Base-by-base conservation (phyloP, 176 grass and related monocot species). In the Carex scoparia region DNA sequence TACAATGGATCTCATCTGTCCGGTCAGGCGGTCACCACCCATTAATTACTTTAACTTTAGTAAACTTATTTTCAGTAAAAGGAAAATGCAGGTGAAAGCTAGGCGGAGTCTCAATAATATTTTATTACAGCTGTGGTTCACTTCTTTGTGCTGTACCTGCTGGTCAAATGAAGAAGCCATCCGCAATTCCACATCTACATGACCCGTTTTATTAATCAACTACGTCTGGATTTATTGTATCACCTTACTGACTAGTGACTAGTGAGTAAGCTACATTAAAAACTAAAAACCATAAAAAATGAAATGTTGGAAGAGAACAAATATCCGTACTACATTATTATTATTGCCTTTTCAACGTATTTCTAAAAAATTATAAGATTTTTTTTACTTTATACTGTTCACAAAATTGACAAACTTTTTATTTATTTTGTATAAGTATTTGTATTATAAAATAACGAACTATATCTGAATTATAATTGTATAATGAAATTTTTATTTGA, bases 131-230 rank as follows among this genome's bases (percentile, higher is more conserved):
- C 80, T 82, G 80, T 66, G 60, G 70, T 6, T 65, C 37, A 0
- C 3, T 35, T 3, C 33, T 35, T 2, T 35, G 33, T 35, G 11
- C 58, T 65, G 2, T 0, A 23, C 23, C 23, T 63, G 27, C 62
- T 82, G 80, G 79, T 82, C 79, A 82, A 81, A 82, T 61, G 77
- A 65, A 82, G 33, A 13, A 56, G 30, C 79, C 18, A 44, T 38
- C 28, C 58, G 13, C 55, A 61, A 8, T 1, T 35, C 2, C 33
- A 40, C 37, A 40, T 40, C 38, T 60, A 11, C 31, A 31, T 57
- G 56, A 81, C 57, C 56, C 32, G 46, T 7, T 72, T 72, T 2
- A 27, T 72, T 2, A 27, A 59, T 44, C 33, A 16, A 48, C 58
- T 81, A 44, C 61, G 12, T 49, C 44, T 65, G 59, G 38, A 64